Conservation (phyloP, 2,329 filamentous ascomycete species). For the Verticillium tricorpus region DNA sequence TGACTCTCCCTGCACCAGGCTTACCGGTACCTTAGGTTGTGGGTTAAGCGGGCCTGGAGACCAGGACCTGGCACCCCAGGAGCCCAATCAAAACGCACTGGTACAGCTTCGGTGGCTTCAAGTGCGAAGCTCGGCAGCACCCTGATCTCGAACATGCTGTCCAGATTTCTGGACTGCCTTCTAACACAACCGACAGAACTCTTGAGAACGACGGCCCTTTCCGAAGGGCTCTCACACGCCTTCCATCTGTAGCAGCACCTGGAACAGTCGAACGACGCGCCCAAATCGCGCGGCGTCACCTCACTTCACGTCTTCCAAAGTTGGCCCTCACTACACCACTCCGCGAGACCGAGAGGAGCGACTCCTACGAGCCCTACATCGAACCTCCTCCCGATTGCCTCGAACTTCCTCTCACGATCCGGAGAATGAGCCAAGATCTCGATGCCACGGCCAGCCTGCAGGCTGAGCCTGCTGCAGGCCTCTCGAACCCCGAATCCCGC, state of each 20-base stretch:
- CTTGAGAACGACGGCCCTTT: background rate
- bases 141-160: conserved; percentile 1
- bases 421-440: conserved; percentile 11
- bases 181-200: background rate
- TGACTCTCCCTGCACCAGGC: background rate
- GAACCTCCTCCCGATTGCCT: background rate
- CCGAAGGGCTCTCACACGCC: background rate
- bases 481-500: conserved; percentile 12
- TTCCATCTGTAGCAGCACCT: background rate
- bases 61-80: background rate
- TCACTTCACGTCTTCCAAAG: background rate
- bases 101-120: conserved; percentile 3
- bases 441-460: background rate
- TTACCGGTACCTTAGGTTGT: background rate
- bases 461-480: conserved; percentile 4
- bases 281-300: background rate
- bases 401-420: background rate
- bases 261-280: background rate
- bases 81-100: background rate
- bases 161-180: background rate
- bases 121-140: background rate
- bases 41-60: background rate
- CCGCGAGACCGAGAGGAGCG: background rate
- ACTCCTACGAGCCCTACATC: background rate
- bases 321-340: background rate